Conservation (phyloP, 2,329 filamentous ascomycete genomes). For the Trichoderma sp. region DNA sequence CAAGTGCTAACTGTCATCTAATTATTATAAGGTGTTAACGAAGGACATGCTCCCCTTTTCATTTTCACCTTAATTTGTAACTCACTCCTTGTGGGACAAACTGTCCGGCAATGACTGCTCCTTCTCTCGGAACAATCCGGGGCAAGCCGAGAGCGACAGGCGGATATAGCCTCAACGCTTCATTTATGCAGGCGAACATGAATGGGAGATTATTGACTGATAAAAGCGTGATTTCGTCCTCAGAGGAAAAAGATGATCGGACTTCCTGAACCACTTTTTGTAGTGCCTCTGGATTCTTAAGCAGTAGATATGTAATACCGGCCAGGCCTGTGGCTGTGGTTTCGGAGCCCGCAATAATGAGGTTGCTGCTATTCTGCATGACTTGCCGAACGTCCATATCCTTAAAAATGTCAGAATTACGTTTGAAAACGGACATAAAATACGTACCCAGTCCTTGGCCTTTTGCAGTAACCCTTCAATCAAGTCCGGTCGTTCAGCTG, state of each 20-base stretch:
- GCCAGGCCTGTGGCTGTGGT: not conserved
- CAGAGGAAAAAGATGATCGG: not conserved
- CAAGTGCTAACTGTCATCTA: not conserved
- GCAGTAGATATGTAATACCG: not conserved
- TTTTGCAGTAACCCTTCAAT: not conserved
- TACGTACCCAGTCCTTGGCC: not conserved
- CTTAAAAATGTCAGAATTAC: not conserved
- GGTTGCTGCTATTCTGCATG: not conserved
- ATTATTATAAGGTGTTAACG: too few species aligned
- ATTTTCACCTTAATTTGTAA: too few species aligned
- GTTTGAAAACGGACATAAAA: rapidly evolving
- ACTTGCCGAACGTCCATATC: not conserved
- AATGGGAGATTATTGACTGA: not conserved
- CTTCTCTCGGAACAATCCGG: not conserved
- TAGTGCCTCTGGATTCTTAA: not conserved
- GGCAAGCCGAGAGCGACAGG: not conserved
- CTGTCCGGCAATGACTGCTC: not conserved
- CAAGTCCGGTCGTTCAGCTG: not conserved
- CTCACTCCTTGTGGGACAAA: not conserved
- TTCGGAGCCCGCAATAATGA: not conserved
- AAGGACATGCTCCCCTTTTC: too few species aligned
- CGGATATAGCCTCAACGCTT: not conserved
- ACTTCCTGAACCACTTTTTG: not conserved
- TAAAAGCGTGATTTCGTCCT: not conserved
- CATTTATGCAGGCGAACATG: not conserved